phyloP scores from a whole-genome alignment of 441 rosid genomes.

The Gossypium schwendimanii region DNA sequence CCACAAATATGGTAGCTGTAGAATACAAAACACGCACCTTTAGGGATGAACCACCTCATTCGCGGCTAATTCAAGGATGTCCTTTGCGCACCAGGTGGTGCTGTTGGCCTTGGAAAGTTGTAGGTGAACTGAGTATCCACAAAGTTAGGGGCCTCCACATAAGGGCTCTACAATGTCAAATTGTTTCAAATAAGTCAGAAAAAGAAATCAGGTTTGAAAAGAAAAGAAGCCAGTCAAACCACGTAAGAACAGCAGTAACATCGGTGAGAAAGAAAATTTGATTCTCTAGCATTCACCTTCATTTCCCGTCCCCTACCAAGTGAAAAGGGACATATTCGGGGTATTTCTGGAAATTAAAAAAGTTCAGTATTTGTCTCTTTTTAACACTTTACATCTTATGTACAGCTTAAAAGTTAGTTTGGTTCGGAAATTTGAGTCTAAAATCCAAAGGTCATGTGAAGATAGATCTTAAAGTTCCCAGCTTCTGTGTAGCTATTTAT shows the following conservation, averaged over 20 bases:
- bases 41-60: background rate
- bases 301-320: no score
- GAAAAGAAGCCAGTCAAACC: background rate
- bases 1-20: background rate
- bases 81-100: conserved; percentile 72
- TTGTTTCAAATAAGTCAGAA: background rate
- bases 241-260: background rate
- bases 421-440: no score
- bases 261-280: conserved; percentile 7
- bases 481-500: no score
- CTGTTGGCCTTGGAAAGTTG: conserved; percentile 62
- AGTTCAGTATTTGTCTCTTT: no score
- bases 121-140: conserved; percentile 31
- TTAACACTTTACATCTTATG: background rate
- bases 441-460: no score
- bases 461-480: no score
- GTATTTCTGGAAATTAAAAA: no score
- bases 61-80: conserved; percentile 25
- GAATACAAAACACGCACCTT: background rate
- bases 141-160: conserved; percentile 64
- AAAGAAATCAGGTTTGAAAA: background rate
- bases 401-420: background rate
- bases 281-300: no score
- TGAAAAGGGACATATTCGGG: no score
- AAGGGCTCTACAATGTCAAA: conserved; percentile 57